Evolutionary conservation across 2,329 filamentous ascomycete genomes (phyloP).

Genomic region (Aplosporella prunicola): DNA sequence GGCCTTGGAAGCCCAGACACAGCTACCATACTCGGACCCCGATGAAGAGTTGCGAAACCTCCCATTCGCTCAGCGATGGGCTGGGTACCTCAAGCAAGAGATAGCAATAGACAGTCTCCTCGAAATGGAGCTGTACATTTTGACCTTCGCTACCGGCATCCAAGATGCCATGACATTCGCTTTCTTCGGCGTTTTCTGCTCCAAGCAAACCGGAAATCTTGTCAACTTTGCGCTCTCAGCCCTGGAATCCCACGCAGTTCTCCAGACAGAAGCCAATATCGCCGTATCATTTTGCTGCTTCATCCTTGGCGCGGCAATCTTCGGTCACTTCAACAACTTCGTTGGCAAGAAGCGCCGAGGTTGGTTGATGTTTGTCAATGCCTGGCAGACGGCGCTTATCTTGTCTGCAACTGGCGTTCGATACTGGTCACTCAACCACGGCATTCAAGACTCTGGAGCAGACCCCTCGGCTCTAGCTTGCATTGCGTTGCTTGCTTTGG

Average conservation of each 20-base stretch:
- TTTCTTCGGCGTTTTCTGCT: conserved; percentile 19
- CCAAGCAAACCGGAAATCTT: conserved; percentile 19
- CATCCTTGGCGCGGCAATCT: conserved; percentile 17
- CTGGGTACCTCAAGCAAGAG: conserved; percentile 15
- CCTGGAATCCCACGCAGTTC: conserved; percentile 1
- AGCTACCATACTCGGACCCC: not conserved
- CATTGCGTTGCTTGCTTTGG: conserved; percentile 15
- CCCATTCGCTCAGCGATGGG: conserved; percentile 1
- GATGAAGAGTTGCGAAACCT: conserved; percentile 6
- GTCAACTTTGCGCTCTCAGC: conserved; percentile 10
- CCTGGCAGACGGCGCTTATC: conserved; percentile 17
- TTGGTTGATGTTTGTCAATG: conserved; percentile 18
- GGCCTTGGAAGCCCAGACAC: conserved; percentile 4
- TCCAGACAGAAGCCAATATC: conserved; percentile 15
- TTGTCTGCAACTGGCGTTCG: conserved; percentile 17
- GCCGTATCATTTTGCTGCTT: conserved; percentile 17
- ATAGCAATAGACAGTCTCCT: conserved; percentile 16
- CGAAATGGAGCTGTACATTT: conserved; percentile 19
- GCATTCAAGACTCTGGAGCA: not conserved
- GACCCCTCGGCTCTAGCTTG: conserved; percentile 14
- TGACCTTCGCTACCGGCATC: conserved; percentile 20
- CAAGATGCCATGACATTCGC: conserved; percentile 22
- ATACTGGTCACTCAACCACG: conserved; percentile 12
- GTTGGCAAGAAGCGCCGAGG: conserved; percentile 17
- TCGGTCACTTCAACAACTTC: conserved; percentile 18